A percentile compares a stretch with the other conserved stretches of the same genome.
Conservation (phyloP, 257 asterid species). For the Jaltomata sinuosa region DNA sequence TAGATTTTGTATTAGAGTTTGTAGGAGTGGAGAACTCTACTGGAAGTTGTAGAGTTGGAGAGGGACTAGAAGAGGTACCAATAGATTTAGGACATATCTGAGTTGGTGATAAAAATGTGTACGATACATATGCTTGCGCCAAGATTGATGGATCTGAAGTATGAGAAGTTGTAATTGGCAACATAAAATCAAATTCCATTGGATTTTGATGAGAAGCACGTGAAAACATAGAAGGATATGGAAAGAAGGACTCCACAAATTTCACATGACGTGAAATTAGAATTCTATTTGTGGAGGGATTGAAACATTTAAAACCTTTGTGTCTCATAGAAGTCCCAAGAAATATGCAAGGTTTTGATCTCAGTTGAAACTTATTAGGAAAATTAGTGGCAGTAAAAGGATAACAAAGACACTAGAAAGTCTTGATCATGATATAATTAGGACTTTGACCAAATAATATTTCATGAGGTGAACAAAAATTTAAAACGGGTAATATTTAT, state of each 20-base stretch:
- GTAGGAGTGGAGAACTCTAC: background rate
- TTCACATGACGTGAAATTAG: background rate
- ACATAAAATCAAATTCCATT: background rate
- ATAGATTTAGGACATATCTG: too few relatives aligned
- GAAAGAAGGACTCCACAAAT: background rate
- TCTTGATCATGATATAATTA: background rate
- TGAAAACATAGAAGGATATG: background rate
- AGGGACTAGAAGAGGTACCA: background rate
- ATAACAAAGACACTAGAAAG: background rate
- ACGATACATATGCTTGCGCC: background rate
- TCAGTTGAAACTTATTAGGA: background rate
- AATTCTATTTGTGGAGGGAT: background rate
- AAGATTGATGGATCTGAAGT: too few relatives aligned
- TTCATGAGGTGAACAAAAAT: background rate
- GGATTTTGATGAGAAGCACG: background rate
- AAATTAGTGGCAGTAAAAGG: background rate
- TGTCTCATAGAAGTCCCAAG: background rate
- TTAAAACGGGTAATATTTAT: background rate
- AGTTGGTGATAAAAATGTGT: background rate
- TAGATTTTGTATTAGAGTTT: background rate
- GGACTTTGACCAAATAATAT: background rate
- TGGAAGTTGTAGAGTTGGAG: background rate
- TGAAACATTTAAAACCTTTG: background rate
- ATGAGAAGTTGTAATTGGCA: background rate
- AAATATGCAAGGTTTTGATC: background rate